Evolutionary conservation across 306 rosid genomes (phyloP), one percentile per base, ranked within the genome.

Genomic region (Vigna nakashimae): DNA sequence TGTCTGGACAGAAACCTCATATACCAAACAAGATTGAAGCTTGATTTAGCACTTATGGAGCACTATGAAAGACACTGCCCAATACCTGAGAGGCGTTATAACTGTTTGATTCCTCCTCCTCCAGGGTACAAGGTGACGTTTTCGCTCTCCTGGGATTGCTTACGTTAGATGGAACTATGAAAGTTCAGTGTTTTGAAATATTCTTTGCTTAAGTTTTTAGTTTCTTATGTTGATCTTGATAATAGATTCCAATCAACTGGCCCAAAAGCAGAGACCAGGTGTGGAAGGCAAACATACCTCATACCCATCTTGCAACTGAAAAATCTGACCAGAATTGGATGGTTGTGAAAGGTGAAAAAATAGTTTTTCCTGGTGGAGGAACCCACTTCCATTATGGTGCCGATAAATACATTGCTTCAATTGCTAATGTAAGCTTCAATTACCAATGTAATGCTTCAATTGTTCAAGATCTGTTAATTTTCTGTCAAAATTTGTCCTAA

Each of bases 81-180:
- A 22, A 63, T 82, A 36, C 84, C 86, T 4, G 94, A 91, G 87
- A 85, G 94, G 86, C 87, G 85, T 46, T 89, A 64, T 80, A 88
- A 89, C 83, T 91, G 97, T 84, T 83, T 91, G 87, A 86, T 91
- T 74, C 97, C 92, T 84, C 97, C 94, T 82, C 92, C 97, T n/a
- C 75, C 84, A 53, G 89, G 94, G 62, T 89, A 91, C 86, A 89
- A 91, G 92, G 97, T 88, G 79, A 83, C 24, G 28, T 11, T 65
- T 65, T 65, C 32, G 5, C 16, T 18, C n/a, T 40, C 28, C 7
- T n/a, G 28, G 26, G 28, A 36, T 36, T 34, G 49, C 48, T 36
- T 63, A 63, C n/a, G 8, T 62, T 15, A 63, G 48, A 63, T 34
- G 26, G 26, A 63, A 34, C 48, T 34, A 63, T 7, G 45, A 34